Evolutionary conservation across 164 flowering plant genomes (phyloP).

Genomic region (Malania oleifera): DNA sequence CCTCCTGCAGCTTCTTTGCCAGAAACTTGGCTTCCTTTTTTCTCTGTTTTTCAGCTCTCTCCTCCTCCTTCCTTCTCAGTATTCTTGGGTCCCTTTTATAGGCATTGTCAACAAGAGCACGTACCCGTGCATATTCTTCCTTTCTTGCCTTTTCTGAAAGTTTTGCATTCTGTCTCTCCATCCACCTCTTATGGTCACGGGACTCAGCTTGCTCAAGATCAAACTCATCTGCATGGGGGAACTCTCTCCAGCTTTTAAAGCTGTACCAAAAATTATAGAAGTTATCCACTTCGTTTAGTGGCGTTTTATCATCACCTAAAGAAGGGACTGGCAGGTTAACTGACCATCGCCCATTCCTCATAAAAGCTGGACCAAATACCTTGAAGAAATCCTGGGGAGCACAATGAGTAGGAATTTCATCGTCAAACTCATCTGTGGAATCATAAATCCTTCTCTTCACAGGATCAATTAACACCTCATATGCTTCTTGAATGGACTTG

Average conservation of each 20-base stretch:
- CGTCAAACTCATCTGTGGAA: constrained; percentile 96
- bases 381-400: constrained; percentile 83
- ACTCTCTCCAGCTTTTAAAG: constrained; percentile 95
- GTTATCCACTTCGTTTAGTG: constrained; percentile 60
- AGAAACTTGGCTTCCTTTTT: constrained; percentile 70
- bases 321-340: constrained; percentile 61
- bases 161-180: constrained; percentile 95
- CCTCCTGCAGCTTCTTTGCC: constrained; percentile 78
- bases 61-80: constrained; percentile 63
- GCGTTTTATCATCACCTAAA: constrained; percentile 64
- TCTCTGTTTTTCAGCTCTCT: constrained; percentile 74
- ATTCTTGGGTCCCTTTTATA: constrained; percentile 86
- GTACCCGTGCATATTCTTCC: constrained; percentile 73
- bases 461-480: constrained; percentile 79
- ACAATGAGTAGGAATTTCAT: constrained; percentile 78
- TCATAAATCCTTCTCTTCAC: constrained; percentile 85
- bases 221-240: constrained; percentile 87
- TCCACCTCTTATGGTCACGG: constrained; percentile 94
- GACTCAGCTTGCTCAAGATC: constrained; percentile 95
- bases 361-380: constrained; percentile 88
- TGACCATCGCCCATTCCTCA: constrained; percentile 95
- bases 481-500: constrained; percentile 86
- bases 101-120: constrained; percentile 84
- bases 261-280: constrained; percentile 83
- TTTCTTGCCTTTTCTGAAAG: constrained; percentile 85